Base-by-base conservation (phyloP, 2,329 filamentous ascomycete genomes). In the Penicillium sp. region DNA sequence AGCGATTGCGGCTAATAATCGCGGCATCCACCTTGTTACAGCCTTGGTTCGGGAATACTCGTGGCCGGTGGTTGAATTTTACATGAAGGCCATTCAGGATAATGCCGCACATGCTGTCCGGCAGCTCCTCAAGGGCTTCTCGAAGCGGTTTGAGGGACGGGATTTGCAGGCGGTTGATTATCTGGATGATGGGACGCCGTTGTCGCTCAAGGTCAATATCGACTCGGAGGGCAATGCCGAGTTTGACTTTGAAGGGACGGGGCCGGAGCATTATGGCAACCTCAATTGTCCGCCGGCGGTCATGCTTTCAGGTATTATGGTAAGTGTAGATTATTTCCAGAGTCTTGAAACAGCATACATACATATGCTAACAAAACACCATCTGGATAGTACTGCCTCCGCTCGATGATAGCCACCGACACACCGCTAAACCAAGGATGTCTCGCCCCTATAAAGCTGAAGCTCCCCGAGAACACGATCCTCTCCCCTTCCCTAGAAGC, bases 361-460 rank as follows among this genome's bases (percentile, higher is more conserved):
- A 0, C 91, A 91, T 0, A 86, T 92, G 76, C 91, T 91, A 3
- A 90, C 94, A 52, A 93, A 91, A 92, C 91, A 78, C 90, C 86
- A 44, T 91, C 91, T 55, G 93, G 94, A 71, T 94, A 95, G 72
- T 96, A 96, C 82, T 92, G 90, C 69, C 83, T 96, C 13, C 88
- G 92, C 48, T 91, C 89, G 70, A 84, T 96, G 61, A 92, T 96
- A 69, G 88, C 86, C 44, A 87, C 91, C 66, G 91, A 94, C 68
- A 93, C 96, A 13, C 92, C 92, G 0, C 84, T 96, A 4, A 96
- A 96, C 78, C 92, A 96, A 77, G 92, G 92, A 66, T 96, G 92
- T 66, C 81, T 95, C 3, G 86, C 86, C 54, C 91, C 92, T 0
- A 91, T 95, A 69, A 84, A 87, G 58, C 90, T 95, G 71, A 82